Base-by-base conservation (phyloP, 768 basidiomycete genomes). In the Holtermannia corniformis region DNA sequence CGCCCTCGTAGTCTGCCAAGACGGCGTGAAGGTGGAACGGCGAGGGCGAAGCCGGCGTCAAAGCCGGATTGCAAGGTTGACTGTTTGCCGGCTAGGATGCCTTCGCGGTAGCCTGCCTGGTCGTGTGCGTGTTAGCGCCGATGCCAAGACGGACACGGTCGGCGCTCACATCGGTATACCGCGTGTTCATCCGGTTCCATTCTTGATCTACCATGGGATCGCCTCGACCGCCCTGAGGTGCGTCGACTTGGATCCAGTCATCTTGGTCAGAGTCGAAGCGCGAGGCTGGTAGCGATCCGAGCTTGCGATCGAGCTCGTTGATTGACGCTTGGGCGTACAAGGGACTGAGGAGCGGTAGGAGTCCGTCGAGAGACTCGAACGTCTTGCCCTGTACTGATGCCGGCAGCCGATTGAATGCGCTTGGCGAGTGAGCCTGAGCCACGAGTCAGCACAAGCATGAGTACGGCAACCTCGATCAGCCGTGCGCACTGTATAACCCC, bases 51-150 rank as follows among this genome's bases (percentile, higher is more conserved):
- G 1, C 87, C 90, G 2, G 77, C 75, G 71, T 99, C 88, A 64
- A 99, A 97, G 0, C 93, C 93, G 57, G 82, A 76, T 64, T 99
- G 93, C 1, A 96, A 77, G 2, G 82, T 83, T 0, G 79, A 76
- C 68, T 92, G 85, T 70, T 96, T 97, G 2, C 93, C 93, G 3
- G 84, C 82, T 0, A 83, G 86, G 62, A 97, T 93, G 4, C 93
- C 93, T 73, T 96, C 92, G n/a, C 93, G 82, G 65, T 96, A 96
- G 1, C 93, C 93, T 16, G 82, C 82, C 93, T 95, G 13, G n/a
- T 16, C 16, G 41, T 42, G n/a, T 24, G 16, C 16, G 28, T 58
- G 45, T 47, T 32, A 52, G 23, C 4, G 19, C 41, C 16, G 5
- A 21, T 49, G n/a, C 32, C 32, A 37, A 37, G n/a, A n/a, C n/a